Base-by-base conservation (phyloP, 2,329 filamentous ascomycete species). In the Penicillium sp. region DNA sequence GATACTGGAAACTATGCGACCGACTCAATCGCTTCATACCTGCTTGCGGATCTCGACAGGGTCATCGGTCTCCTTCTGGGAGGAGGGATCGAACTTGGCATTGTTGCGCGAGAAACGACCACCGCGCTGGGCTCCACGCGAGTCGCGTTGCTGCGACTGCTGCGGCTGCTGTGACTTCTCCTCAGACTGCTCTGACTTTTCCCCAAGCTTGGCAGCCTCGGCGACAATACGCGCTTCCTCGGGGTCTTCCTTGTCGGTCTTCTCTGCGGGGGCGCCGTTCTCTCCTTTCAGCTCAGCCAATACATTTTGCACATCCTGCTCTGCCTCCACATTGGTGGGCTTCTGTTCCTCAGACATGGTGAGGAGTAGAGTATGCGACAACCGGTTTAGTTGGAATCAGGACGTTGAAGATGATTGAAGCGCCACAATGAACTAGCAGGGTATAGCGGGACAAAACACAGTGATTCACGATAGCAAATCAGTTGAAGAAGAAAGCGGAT, bases 41-140 rank as follows among this genome's bases (percentile, higher is more conserved):
- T 93, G 89, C 59, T 82, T 82, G 62, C 86, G 83, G 56, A 95
- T 95, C 66, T 84, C 77, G 15, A 73, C 74, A 1, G 84, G 84
- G 63, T 95, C 85, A 54, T 84, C 80, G 15, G 82, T 83, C 59
- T 86, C 81, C 36, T 80, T 70, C 48, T 79, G 76, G 23, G 71
- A 64, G 32, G 79, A 79, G 33, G 85, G 75, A 55, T 88, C 81
- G 41, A 82, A 85, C 65, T 85, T 86, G 64, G 73, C 73, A 51
- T 83, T 82, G 52, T 78, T 77, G 26, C 46, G 52, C 18, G 18
- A 22, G 42, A 32, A 35, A 10, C 51, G 51, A 38, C 51, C 56
- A 40, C 54, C 54, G 14, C 51, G 50, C 33, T 45, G 48, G 18
- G 51, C 47, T 17, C 50, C 46, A 13, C 56, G 53, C 4, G 48